Conservation (phyloP, 169 alveolate genomes). For the Eimeria falciformis region DNA sequence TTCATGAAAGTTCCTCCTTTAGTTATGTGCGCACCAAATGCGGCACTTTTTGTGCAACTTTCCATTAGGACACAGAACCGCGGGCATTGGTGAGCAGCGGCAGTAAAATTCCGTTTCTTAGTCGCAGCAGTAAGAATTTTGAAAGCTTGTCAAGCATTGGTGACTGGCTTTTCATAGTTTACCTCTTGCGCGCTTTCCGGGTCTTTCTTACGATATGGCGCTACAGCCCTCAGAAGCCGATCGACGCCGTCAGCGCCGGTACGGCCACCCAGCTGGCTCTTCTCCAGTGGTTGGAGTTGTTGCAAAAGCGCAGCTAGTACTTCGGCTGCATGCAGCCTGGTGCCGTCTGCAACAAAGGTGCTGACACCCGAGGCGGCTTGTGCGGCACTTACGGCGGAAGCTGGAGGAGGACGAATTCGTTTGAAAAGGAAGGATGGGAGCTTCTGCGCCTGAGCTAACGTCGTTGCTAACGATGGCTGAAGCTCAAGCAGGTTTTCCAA, state of each 20-base stretch:
- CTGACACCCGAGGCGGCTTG: conserved; percentile 9
- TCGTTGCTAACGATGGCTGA: conserved; percentile 8
- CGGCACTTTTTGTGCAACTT: too few relatives aligned
- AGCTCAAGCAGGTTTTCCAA: conserved; percentile 80
- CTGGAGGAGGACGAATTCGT: conserved; percentile 11
- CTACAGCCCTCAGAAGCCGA: conserved; percentile 84
- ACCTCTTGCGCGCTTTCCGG: conserved; percentile 87
- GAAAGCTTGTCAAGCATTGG: too few relatives aligned
- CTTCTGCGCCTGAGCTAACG: conserved; percentile 14
- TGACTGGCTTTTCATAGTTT: too few relatives aligned
- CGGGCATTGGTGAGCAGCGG: too few relatives aligned
- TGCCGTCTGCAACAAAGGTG: conserved; percentile 30
- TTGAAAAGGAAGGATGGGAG: conserved; percentile 22
- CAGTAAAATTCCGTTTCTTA: too few relatives aligned
- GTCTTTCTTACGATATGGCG: conserved; percentile 86
- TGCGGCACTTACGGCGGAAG: conserved; percentile 17
- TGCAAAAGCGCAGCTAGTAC: conserved; percentile 84
- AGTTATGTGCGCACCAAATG: too few relatives aligned
- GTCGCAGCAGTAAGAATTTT: too few relatives aligned
- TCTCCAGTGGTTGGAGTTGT: conserved; percentile 80
- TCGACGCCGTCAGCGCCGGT: conserved; percentile 86
- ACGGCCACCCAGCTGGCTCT: conserved; percentile 77
- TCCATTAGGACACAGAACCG: background rate
- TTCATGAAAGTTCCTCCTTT: too few relatives aligned
- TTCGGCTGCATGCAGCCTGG: conserved; percentile 82